Evolutionary conservation across 331 rosid species (phyloP), one percentile per base, ranked within the genome.

Genomic region (Stylosanthes scabra): DNA sequence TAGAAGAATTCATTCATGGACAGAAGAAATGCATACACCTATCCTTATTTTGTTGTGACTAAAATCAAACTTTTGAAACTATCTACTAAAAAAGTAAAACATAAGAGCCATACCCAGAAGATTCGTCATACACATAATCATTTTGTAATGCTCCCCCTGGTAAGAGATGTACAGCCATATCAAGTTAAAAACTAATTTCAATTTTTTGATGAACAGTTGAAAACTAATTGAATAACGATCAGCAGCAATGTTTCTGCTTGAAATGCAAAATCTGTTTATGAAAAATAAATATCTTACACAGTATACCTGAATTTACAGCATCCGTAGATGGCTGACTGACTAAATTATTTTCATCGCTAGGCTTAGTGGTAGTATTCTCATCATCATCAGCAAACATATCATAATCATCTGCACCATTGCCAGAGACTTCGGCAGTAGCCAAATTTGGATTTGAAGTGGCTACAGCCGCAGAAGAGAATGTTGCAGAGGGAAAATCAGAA

Each of bases 321-420:
- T 62, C 61, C 37, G 82, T 62, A 68, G 82, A 57, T 41, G 82
- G 76, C 68, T 85, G 90, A 74, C 67, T 52, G 47, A 80, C 75
- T 56, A 75, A 74, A 68, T 64, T 86, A 45, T 57, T 79, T 81
- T 80, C 90, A 67, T 78, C 73, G 1, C 85, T 66, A 76, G 82
- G 87, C 63, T 88, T 78, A 60, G 80, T 64, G 41, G 78, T 81
- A 71, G 78, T 71, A 54, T 16, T 64, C 60, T 80, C 91, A 59
- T 87, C 93, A 57, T 88, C 97, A 13, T 87, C 91, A 1, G 81
- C 97, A 78, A 91, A 91, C 86, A 91, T 91, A 81, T 91, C 97
- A 71, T 10, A 91, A 2, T 82, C 86, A 63, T 81, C 96, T 12
- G 81, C 82, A 41, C 70, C 93, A 39, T 65, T 56, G 60, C 76